Conservation (phyloP, 2,329 filamentous ascomycete genomes). For the Thyridium curvatum region DNA sequence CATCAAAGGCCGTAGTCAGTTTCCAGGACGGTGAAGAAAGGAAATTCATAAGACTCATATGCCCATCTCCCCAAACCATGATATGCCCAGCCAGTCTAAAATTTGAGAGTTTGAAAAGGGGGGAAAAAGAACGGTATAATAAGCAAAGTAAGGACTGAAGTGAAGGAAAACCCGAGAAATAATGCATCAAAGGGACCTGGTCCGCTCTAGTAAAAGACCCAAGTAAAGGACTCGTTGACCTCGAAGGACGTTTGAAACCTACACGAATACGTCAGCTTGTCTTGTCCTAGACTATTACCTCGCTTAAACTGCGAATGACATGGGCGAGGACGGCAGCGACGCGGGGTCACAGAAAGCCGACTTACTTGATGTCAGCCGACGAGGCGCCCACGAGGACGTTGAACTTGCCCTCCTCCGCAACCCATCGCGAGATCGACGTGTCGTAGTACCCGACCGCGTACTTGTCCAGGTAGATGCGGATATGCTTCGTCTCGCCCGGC, state of each 20-base stretch:
- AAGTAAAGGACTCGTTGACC: slow-evolving; percentile 59
- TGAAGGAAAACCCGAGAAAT: no score
- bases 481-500: slow-evolving; percentile 46
- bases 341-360: slow-evolving; percentile 2
- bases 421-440: slow-evolving; percentile 50
- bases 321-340: slow-evolving; percentile 1
- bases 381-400: slow-evolving; percentile 55
- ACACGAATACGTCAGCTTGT: slow-evolving; percentile 6
- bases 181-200: neutral
- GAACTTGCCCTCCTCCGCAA: slow-evolving; percentile 60
- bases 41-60: no score
- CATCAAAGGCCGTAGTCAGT: no score
- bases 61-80: neutral
- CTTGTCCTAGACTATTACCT: slow-evolving; percentile 4
- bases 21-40: no score
- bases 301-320: slow-evolving; percentile 7
- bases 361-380: slow-evolving; percentile 57
- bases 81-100: slow-evolving; percentile 1
- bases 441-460: slow-evolving; percentile 58
- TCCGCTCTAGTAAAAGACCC: slow-evolving; percentile 45
- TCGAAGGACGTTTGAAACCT: slow-evolving; percentile 38
- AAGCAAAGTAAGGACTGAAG: no score
- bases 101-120: no score
- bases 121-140: no score
- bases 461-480: slow-evolving; percentile 39